A percentile compares a stretch with the other conserved stretches of the same genome.
phyloP scores from a whole-genome alignment of 23 red algal genomes.

The Gracilaria vermiculophylla region DNA sequence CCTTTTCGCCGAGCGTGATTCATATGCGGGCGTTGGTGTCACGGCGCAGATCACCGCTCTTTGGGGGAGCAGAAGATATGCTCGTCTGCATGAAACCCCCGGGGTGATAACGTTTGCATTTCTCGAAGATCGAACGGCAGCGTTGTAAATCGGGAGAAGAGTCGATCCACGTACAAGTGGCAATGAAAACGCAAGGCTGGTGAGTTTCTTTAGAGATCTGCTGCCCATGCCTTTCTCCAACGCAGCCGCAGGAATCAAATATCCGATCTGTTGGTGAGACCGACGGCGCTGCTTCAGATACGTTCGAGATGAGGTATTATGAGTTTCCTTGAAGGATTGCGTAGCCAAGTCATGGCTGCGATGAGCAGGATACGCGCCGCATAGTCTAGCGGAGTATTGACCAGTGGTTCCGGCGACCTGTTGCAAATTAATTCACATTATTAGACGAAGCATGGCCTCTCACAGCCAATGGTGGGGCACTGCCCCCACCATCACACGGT shows the following conservation, averaged over 20 bases:
- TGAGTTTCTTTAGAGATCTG: neutral
- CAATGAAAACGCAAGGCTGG: neutral
- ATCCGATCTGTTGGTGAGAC: no score
- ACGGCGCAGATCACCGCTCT: neutral
- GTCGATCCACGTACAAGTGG: neutral
- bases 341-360: no score
- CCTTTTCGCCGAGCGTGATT: neutral
- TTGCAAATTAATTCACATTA: conserved; percentile 3
- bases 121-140: neutral
- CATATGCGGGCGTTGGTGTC: neutral
- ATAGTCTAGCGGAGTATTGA: neutral
- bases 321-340: no score
- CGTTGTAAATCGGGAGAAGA: neutral
- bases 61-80: neutral
- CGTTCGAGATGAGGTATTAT: no score
- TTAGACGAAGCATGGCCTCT: neutral
- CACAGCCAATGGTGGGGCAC: no score
- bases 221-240: neutral
- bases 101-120: neutral
- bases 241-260: neutral
- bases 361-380: no score
- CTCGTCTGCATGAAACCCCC: neutral
- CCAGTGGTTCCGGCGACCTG: neutral
- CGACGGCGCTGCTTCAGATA: no score
- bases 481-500: no score